phyloP scores from a whole-genome alignment of 73 alveolate genomes.

The Breviolum minutum region DNA sequence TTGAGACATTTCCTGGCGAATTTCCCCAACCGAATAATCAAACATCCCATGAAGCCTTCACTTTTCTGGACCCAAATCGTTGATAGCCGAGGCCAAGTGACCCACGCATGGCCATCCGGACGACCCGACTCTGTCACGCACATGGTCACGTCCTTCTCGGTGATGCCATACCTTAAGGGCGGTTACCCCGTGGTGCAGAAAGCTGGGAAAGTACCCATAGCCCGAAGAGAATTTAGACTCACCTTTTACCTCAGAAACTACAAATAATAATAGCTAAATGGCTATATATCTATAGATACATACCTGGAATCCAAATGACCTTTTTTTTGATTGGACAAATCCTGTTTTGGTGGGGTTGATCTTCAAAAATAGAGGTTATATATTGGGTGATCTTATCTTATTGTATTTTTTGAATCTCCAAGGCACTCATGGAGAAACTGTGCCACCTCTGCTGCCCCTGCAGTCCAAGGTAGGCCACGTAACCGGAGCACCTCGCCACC shows the following conservation, averaged over 20 bases:
- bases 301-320: no score
- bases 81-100: background rate
- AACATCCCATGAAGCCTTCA: no score
- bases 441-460: slow-evolving; percentile 62
- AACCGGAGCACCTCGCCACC: slow-evolving; percentile 70
- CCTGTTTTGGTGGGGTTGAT: no score
- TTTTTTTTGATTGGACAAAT: no score
- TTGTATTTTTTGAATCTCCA: background rate
- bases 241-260: no score
- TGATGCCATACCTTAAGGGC: slow-evolving; percentile 7
- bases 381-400: no score
- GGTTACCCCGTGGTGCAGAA: background rate
- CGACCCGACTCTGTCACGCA: slow-evolving; percentile 77
- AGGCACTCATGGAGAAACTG: slow-evolving; percentile 59
- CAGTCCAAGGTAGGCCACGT: slow-evolving; percentile 75
- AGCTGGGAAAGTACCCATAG: background rate
- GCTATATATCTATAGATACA: no score
- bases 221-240: no score
- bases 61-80: no score
- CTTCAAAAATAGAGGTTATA: no score
- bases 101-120: slow-evolving; percentile 66
- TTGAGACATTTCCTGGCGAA: no score
- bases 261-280: background rate
- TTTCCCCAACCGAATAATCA: no score
- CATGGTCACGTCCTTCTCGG: slow-evolving; percentile 54